Percentiles rank a stretch among this genome's conserved stretches.
Evolutionary conservation across 768 basidiomycete species (phyloP).

Genomic region (Porpolomopsis calyptriformis): DNA sequence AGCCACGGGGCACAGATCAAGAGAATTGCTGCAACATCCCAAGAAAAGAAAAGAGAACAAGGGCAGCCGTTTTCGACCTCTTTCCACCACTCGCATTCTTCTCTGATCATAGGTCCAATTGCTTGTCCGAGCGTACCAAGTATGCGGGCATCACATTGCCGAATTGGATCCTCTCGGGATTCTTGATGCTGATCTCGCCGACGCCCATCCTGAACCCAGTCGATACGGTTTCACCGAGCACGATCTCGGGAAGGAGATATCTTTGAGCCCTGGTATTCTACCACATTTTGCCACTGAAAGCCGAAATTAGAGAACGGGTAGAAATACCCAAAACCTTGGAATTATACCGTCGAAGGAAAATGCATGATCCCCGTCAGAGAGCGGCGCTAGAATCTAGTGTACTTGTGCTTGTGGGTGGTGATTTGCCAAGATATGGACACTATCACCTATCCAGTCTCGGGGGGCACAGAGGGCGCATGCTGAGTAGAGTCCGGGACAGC

Average conservation of each 20-base stretch:
- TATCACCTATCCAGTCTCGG: no score
- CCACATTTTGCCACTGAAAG: slow-evolving; percentile 90
- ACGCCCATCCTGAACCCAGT: slow-evolving; percentile 72
- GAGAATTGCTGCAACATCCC: no score
- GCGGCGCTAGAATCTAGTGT: no score
- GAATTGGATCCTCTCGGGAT: slow-evolving; percentile 95
- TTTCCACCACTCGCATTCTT: no score
- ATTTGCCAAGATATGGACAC: no score
- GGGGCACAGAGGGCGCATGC: no score
- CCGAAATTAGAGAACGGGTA: slow-evolving; percentile 82
- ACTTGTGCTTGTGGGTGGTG: no score
- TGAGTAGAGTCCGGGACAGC: no score
- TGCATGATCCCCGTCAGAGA: slow-evolving; percentile 97
- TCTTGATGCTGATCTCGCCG: slow-evolving; percentile 75
- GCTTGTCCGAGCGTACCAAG: slow-evolving; percentile 96
- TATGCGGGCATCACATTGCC: slow-evolving; percentile 93
- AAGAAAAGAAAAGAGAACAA: no score
- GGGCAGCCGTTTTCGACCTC: no score
- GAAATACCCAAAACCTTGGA: slow-evolving; percentile 96
- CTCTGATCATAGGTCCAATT: slow-evolving; percentile 99
- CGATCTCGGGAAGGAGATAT: slow-evolving; percentile 90
- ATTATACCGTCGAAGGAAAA: slow-evolving; percentile 96
- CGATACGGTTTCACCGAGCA: slow-evolving; percentile 92
- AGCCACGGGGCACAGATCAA: no score
- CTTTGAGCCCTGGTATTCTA: slow-evolving; percentile 90